Percentiles rank a stretch among this genome's conserved stretches.
phyloP scores from a whole-genome alignment of 1,284 basidiomycete species.

The Farysia itapuensis region DNA sequence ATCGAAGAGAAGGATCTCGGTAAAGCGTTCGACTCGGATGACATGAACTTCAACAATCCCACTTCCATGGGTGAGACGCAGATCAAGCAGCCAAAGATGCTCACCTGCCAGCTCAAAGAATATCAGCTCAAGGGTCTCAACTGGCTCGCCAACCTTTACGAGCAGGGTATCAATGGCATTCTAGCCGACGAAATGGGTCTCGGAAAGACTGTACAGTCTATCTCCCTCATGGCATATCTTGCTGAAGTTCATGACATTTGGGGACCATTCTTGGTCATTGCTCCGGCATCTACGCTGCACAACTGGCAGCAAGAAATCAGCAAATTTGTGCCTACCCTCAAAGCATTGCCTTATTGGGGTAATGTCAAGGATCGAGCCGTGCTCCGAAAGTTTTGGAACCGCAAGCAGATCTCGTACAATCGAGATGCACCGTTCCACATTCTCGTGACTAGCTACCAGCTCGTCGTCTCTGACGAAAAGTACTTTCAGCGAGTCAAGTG shows the following conservation, averaged over 20 bases:
- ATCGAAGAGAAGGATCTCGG: constrained; percentile 50
- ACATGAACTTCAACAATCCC: constrained; percentile 99
- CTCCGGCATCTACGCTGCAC: constrained; percentile 94
- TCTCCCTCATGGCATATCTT: constrained; percentile 92
- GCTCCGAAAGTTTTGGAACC: constrained; percentile 95
- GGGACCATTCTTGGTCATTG: constrained; percentile 99
- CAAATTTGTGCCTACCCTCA: constrained; percentile 89
- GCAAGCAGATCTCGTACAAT: constrained; percentile 93
- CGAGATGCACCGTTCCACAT: constrained; percentile 96
- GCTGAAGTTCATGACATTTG: constrained; percentile 98
- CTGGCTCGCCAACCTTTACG: constrained; percentile 96
- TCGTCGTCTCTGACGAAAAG: constrained; percentile 96
- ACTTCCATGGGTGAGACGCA: constrained; percentile 81
- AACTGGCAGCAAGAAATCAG: constrained; percentile 99
- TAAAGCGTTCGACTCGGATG: constrained; percentile 68
- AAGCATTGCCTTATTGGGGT: constrained; percentile 97
- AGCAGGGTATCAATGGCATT: constrained; percentile 78
- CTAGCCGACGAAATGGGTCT: constrained; percentile 79
- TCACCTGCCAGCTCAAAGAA: constrained; percentile 95
- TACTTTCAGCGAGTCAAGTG: constrained; percentile 97
- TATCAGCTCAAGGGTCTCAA: constrained; percentile 98
- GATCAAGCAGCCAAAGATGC: constrained; percentile 88
- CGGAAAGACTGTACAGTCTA: constrained; percentile 92
- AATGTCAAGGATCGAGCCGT: constrained; percentile 94
- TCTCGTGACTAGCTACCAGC: constrained; percentile 93